phyloP scores from a whole-genome alignment of 1,284 basidiomycete species.

The Trichosporon coremiiforme region DNA sequence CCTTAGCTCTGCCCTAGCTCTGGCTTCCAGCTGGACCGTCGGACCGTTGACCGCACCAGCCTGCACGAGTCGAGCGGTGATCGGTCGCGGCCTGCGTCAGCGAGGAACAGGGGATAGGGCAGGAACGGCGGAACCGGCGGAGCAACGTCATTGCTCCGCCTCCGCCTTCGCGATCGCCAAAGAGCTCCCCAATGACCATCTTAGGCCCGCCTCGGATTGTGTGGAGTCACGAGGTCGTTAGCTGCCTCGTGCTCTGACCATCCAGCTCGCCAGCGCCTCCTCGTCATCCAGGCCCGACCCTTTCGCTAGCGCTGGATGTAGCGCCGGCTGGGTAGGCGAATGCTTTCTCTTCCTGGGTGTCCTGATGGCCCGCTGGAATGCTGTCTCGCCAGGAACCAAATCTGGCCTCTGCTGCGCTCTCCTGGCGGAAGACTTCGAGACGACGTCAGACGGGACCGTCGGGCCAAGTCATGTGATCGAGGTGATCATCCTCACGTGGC shows the following conservation, averaged over 20 bases:
- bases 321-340: not conserved
- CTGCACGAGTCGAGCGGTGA: not conserved
- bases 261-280: too few relatives aligned
- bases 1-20: too few relatives aligned
- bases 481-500: not conserved
- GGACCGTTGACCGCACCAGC: too few relatives aligned
- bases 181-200: too few relatives aligned
- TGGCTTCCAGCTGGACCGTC: not conserved
- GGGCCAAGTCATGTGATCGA: not conserved
- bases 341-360: not conserved
- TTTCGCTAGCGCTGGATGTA: not conserved
- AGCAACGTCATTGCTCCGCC: not conserved
- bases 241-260: too few relatives aligned
- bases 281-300: not conserved
- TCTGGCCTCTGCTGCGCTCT: not conserved
- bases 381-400: not conserved
- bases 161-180: not conserved
- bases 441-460: not conserved
- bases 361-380: not conserved
- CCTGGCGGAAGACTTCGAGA: not conserved
- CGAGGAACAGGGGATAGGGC: not conserved
- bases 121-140: not conserved
- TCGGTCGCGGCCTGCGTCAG: constrained; percentile 11
- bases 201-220: too few relatives aligned
- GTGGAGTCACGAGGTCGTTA: too few relatives aligned